A percentile compares a stretch with the other conserved stretches of the same genome.
Evolutionary conservation across 805 yeast genomes (phyloP).

Genomic region (Metschnikowia rubicola): DNA sequence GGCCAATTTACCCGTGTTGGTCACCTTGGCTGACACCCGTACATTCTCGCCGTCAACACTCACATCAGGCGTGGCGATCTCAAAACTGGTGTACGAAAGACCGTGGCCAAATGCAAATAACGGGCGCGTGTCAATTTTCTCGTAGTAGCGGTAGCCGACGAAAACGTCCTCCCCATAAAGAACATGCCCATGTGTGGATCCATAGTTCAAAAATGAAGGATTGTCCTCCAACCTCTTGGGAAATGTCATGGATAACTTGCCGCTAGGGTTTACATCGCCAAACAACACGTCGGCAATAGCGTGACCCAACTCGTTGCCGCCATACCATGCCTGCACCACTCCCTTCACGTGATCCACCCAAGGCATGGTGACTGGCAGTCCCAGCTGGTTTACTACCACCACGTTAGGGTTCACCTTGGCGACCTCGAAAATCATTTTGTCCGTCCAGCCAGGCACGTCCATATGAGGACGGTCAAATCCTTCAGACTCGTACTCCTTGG

Average conservation of each 20-base stretch:
- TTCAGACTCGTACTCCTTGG: conserved; percentile 31
- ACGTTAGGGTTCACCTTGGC: conserved; percentile 27
- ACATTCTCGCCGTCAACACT: conserved; percentile 17
- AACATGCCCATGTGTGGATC: conserved; percentile 29
- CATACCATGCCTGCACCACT: conserved; percentile 34
- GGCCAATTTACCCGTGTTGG: conserved; percentile 23
- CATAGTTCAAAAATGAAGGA: conserved; percentile 29
- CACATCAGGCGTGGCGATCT: conserved; percentile 15
- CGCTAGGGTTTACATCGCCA: conserved; percentile 32
- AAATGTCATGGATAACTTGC: conserved; percentile 25
- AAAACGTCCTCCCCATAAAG: conserved; percentile 33
- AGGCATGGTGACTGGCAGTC: conserved; percentile 32
- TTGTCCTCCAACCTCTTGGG: conserved; percentile 25
- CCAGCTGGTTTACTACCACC: conserved; percentile 32
- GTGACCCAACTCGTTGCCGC: conserved; percentile 34
- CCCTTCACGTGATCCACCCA: conserved; percentile 25
- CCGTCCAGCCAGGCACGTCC: conserved; percentile 29
- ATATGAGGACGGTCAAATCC: conserved; percentile 28
- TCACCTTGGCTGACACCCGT: conserved; percentile 18
- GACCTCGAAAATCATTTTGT: conserved; percentile 25
- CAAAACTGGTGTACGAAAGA: conserved; percentile 28
- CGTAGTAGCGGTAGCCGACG: conserved; percentile 32
- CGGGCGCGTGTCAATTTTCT: conserved; percentile 23
- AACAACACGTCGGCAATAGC: conserved; percentile 32
- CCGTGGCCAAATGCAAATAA: conserved; percentile 35